Base-by-base conservation (phyloP, 768 basidiomycete genomes). In the Tricholoma sp. region DNA sequence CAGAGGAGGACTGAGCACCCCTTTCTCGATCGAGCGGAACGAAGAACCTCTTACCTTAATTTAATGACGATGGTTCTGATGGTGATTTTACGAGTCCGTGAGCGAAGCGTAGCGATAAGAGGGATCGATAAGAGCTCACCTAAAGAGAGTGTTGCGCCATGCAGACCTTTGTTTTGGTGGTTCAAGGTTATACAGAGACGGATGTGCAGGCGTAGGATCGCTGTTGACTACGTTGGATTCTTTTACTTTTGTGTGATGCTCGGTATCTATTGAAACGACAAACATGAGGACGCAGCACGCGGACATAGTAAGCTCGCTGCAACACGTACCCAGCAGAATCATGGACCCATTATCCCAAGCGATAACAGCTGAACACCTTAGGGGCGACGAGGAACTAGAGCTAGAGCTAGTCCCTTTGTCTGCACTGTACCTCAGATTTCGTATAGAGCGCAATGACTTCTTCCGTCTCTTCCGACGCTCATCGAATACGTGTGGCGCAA, bases 401-500 rank as follows among this genome's bases (percentile, higher is more conserved):
- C 24, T 24, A 24, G 24, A 24, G 24, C 24, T 63, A 59, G 66
- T 65, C 59, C 55, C 57, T 50, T 58, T 59, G 37, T 64, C n/a
- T 13, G 53, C 53, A 49, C 24, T 24, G 24, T 42, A 53, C 20
- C 41, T 57, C 6, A 45, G 55, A 28, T 59, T 59, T 24, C 56
- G 61, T 13, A 60, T 53, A 29, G 63, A 61, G 53, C 57, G 52
- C 13, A 29, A 5, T 47, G 65, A 63, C 54, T 59, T 64, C 47
- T 63, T 67, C 33, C 69, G 65, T 39, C 69, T 64, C 54, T 66
- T 61, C 41, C 69, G 59, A 36, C 66, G 68, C 47, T 79, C 76
- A 51, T 77, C 76, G 53, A 76, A 74, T 31, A 78, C 71, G 58
- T 78, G 76, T 20, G 77, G 77, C 33, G 76, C 77, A 51, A 78